A percentile compares a stretch with the other conserved stretches of the same genome.
Conservation (phyloP, 2,329 filamentous ascomycete genomes). For the Neonectria sp. region DNA sequence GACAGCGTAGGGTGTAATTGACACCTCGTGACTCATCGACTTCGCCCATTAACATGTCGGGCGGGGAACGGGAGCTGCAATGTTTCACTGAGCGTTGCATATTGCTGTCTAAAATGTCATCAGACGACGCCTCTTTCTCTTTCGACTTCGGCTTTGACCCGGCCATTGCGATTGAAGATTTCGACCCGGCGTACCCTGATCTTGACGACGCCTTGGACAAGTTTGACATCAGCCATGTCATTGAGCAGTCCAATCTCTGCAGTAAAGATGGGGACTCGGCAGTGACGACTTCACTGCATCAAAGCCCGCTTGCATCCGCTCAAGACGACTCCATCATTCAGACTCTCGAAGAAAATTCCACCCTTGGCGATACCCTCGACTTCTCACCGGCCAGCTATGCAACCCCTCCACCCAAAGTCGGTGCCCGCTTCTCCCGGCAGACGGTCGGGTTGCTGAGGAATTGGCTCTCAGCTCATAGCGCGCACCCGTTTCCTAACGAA, state of each 20-base stretch:
- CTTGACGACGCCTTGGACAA: neutral
- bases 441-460: constrained; percentile 33
- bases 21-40: neutral
- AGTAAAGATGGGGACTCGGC: no score
- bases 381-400: neutral
- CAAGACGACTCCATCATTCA: neutral
- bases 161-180: neutral
- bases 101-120: neutral
- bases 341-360: neutral
- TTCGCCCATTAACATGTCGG: no score
- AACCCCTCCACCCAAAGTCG: constrained; percentile 39
- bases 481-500: constrained; percentile 86
- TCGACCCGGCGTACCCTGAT: neutral
- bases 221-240: neutral
- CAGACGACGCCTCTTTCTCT: neutral
- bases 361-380: neutral
- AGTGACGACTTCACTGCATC: no score
- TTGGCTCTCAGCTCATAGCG: constrained; percentile 47
- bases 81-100: neutral
- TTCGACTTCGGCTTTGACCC: neutral
- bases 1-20: neutral
- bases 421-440: constrained; percentile 42
- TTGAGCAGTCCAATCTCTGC: no score
- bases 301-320: no score
- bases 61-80: neutral